These are phyloP conservation scores for Chlorella vulgaris DNA, from an alignment of 139 green algal genomes.

Conservation along the genomic window DNA sequence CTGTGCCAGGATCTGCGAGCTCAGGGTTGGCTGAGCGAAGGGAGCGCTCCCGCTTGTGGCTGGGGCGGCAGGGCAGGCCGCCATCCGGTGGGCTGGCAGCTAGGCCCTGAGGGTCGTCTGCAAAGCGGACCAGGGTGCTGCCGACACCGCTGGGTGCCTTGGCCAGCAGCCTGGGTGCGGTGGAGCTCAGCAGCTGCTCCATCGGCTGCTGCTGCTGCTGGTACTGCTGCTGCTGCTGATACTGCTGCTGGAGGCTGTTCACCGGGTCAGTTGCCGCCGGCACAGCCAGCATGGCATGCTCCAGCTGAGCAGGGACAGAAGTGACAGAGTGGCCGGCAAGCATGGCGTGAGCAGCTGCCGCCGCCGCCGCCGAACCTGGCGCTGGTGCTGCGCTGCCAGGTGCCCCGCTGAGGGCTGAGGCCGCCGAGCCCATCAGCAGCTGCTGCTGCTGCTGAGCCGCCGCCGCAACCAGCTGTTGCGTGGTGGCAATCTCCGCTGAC, in stretches of 20 bases:
- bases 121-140: background rate
- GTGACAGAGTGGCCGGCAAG: too few relatives aligned
- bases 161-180: too few relatives aligned
- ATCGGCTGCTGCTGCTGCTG: too few relatives aligned
- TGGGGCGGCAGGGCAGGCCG: background rate
- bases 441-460: constrained; percentile 8
- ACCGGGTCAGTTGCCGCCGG: too few relatives aligned
- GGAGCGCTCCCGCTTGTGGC: constrained; percentile 25
- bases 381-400: background rate
- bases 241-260: too few relatives aligned
- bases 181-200: too few relatives aligned
- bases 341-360: too few relatives aligned
- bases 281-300: too few relatives aligned
- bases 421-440: background rate
- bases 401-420: background rate
- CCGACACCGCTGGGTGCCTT: background rate
- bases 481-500: constrained; percentile 7
- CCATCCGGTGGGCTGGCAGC: background rate
- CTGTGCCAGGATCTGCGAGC: constrained; percentile 19
- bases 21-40: background rate
- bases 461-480: constrained; percentile 18
- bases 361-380: too few relatives aligned
- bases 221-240: too few relatives aligned
- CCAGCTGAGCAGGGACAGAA: background rate
- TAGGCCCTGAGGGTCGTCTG: background rate